Conservation (phyloP, 2,329 filamentous ascomycete species). For the Cucurbitaria berberidis region DNA sequence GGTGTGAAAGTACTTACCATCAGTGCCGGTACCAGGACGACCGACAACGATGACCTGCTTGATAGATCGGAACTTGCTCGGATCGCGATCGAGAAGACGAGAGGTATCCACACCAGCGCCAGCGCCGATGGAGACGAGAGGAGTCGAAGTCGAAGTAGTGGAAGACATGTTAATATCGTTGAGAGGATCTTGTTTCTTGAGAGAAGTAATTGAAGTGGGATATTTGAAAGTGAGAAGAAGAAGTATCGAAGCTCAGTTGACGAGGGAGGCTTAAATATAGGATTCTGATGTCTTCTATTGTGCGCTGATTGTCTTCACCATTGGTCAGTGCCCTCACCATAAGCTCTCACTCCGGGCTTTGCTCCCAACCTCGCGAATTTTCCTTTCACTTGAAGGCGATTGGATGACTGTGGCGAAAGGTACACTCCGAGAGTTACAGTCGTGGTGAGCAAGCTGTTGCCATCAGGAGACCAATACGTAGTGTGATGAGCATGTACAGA, state of each 20-base stretch:
- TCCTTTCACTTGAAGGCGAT: neutral
- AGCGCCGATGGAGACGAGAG: neutral
- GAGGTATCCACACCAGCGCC: neutral
- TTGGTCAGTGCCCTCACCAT: neutral
- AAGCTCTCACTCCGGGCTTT: neutral
- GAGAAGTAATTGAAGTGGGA: no score
- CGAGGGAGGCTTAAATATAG: neutral
- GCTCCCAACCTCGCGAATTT: neutral
- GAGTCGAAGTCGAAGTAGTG: neutral
- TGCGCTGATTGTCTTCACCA: neutral
- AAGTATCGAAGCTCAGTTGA: neutral
- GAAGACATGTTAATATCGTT: neutral
- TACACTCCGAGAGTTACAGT: neutral
- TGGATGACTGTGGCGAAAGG: neutral
- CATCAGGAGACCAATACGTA: no score
- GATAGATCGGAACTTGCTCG: constrained; percentile 12
- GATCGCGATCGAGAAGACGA: constrained; percentile 14
- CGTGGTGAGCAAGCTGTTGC: neutral
- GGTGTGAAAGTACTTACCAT: constrained; percentile 35
- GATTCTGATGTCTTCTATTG: neutral
- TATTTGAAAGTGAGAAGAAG: neutral
- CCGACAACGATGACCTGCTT: constrained; percentile 47
- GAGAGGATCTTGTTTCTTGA: neutral
- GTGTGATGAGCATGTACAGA: no score
- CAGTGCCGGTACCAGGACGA: constrained; percentile 42